Percentiles rank a stretch among this genome's conserved stretches.
Evolutionary conservation across 78 protist genomes (phyloP).

Genomic region (Polysphondylium violaceum): DNA sequence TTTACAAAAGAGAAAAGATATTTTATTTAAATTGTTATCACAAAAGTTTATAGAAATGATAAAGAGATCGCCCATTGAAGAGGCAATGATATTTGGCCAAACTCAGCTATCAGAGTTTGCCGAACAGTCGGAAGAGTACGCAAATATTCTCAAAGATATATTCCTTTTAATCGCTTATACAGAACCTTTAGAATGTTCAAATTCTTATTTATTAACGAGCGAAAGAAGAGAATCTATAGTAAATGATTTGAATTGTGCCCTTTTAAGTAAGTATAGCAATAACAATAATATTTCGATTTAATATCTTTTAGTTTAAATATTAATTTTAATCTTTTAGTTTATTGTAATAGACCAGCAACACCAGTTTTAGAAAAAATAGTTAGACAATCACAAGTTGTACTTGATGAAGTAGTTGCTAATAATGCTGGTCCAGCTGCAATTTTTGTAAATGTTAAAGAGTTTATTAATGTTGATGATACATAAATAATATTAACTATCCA

Average conservation of each 20-base stretch:
- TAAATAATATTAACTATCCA: too few relatives aligned
- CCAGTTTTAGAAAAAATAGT: conserved; percentile 66
- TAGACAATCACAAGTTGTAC: conserved; percentile 47
- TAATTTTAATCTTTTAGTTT: background rate
- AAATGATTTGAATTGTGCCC: conserved; percentile 77
- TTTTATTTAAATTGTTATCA: conserved; percentile 51
- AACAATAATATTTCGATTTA: background rate
- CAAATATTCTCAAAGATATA: conserved; percentile 29
- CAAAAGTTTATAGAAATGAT: conserved; percentile 84
- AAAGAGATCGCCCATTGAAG: conserved; percentile 50
- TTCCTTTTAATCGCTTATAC: conserved; percentile 82
- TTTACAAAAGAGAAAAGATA: conserved; percentile 17
- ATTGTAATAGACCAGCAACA: conserved; percentile 58
- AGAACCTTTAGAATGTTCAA: conserved; percentile 74
- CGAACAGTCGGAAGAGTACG: conserved; percentile 12
- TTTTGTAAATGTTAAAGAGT: conserved; percentile 47
- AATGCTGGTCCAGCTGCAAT: conserved; percentile 49
- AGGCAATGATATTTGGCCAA: conserved; percentile 56
- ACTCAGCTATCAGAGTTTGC: background rate
- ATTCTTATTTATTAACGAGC: conserved; percentile 40
- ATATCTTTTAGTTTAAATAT: background rate
- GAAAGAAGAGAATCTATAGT: conserved; percentile 77
- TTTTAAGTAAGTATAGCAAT: conserved; percentile 28
- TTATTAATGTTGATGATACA: conserved; percentile 27
- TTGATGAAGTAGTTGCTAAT: conserved; percentile 29